A percentile compares a stretch with the other conserved stretches of the same genome.
phyloP scores from a whole-genome alignment of 345 rosid genomes.

The Syzygium aqueum region DNA sequence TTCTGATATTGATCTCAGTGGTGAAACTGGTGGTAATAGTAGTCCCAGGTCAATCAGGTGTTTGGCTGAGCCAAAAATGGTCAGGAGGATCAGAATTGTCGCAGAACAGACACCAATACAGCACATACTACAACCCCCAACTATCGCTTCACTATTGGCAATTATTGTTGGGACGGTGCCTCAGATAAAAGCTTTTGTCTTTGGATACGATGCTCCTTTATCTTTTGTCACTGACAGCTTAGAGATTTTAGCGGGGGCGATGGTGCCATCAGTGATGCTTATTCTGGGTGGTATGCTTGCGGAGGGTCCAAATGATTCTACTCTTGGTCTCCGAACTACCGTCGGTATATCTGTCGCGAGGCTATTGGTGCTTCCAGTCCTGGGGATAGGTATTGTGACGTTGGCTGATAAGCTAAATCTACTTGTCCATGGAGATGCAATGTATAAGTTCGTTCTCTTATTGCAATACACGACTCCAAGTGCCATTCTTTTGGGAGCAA shows the following conservation, averaged over 20 bases:
- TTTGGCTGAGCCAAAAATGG: conserved; percentile 81
- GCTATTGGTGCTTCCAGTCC: conserved; percentile 72
- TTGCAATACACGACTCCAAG: conserved; percentile 92
- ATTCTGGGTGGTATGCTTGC: conserved; percentile 93
- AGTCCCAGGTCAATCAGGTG: conserved; percentile 73
- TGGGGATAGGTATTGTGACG: conserved; percentile 65
- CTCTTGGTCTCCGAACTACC: conserved; percentile 72
- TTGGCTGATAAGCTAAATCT: conserved; percentile 48
- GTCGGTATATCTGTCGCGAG: conserved; percentile 67
- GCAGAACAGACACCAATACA: conserved; percentile 83
- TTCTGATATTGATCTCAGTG: conserved; percentile 43
- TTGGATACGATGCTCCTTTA: conserved; percentile 74
- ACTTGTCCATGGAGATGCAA: conserved; percentile 43
- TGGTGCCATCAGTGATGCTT: conserved; percentile 98
- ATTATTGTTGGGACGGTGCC: conserved; percentile 72
- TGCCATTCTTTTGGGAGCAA: conserved; percentile 87
- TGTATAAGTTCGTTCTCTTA: conserved; percentile 74
- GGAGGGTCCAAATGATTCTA: conserved; percentile 83
- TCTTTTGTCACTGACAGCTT: conserved; percentile 83
- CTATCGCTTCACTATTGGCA: conserved; percentile 78
- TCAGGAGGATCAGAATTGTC: conserved; percentile 78
- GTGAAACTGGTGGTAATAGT: conserved; percentile 16
- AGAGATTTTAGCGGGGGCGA: conserved; percentile 71
- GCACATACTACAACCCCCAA: conserved; percentile 93
- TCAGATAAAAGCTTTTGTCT: conserved; percentile 53